Percentiles rank a stretch among this genome's conserved stretches.
Evolutionary conservation across 306 rosid species (phyloP).

Genomic region (Luffa aegyptiaca): DNA sequence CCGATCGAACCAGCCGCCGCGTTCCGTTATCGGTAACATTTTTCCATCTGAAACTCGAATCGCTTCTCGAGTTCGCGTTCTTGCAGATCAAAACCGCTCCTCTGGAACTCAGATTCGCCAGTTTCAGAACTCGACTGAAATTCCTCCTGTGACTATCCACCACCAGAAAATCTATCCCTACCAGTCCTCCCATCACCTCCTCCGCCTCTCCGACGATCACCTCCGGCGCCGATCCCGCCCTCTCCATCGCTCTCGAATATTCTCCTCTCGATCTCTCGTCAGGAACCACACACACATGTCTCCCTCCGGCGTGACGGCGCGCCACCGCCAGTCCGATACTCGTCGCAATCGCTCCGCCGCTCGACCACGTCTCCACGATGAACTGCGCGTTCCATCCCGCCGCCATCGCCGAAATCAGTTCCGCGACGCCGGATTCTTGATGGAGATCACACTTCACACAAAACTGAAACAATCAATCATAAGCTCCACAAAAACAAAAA

Average conservation of each 20-base stretch:
- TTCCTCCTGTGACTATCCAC: slow-evolving; percentile 58
- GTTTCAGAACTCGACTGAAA: slow-evolving; percentile 36
- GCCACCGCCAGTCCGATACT: slow-evolving; percentile 73
- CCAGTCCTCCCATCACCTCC: slow-evolving; percentile 40
- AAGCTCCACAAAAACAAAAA: not conserved
- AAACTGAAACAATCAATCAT: slow-evolving; percentile 8
- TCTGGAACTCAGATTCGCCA: slow-evolving; percentile 51
- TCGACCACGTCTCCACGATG: slow-evolving; percentile 89
- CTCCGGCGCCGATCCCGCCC: slow-evolving; percentile 36
- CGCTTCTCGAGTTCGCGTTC: slow-evolving; percentile 41
- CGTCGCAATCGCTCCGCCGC: slow-evolving; percentile 53
- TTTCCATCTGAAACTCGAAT: slow-evolving; percentile 46
- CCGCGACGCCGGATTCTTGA: slow-evolving; percentile 72
- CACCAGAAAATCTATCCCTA: slow-evolving; percentile 65
- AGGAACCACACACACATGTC: slow-evolving; percentile 76
- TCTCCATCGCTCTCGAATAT: slow-evolving; percentile 35
- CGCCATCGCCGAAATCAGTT: slow-evolving; percentile 82
- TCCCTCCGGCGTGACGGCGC: slow-evolving; percentile 50
- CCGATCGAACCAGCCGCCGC: slow-evolving; percentile 54
- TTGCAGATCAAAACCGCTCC: slow-evolving; percentile 82
- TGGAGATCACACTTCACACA: slow-evolving; percentile 39
- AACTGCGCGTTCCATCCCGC: slow-evolving; percentile 86
- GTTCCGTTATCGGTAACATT: slow-evolving; percentile 38
- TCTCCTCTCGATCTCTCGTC: slow-evolving; percentile 61
- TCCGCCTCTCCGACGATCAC: slow-evolving; percentile 69